phyloP scores from a whole-genome alignment of 768 basidiomycete species.

The Crucibulum laeve region DNA sequence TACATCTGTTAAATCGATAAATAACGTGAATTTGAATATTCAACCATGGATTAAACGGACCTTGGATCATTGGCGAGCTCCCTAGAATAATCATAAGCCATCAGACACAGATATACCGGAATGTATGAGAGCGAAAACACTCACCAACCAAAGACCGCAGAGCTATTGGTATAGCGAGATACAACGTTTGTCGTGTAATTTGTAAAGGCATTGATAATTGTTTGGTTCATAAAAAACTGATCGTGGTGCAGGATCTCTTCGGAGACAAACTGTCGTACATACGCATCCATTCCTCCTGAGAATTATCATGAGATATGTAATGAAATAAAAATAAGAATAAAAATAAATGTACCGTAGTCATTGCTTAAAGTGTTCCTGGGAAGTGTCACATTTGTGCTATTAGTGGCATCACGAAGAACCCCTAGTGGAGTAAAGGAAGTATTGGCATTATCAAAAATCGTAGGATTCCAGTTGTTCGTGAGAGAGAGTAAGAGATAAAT shows the following conservation, averaged over 20 bases:
- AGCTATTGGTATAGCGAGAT: slow-evolving; percentile 47
- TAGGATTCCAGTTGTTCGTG: slow-evolving; percentile 60
- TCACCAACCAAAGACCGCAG: slow-evolving; percentile 50
- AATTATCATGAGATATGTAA: background rate
- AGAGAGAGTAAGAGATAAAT: slow-evolving; percentile 51
- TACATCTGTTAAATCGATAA: slow-evolving; percentile 37
- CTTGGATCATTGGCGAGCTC: slow-evolving; percentile 67
- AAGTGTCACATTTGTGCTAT: slow-evolving; percentile 29
- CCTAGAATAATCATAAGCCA: slow-evolving; percentile 25
- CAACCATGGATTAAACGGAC: slow-evolving; percentile 19
- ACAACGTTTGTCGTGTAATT: slow-evolving; percentile 55
- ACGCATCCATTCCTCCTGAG: slow-evolving; percentile 63
- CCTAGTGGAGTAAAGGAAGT: slow-evolving; percentile 7
- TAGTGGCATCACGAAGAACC: slow-evolving; percentile 22
- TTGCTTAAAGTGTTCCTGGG: slow-evolving; percentile 57
- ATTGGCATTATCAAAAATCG: slow-evolving; percentile 22
- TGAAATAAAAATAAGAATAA: slow-evolving; percentile 4
- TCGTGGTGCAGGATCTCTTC: slow-evolving; percentile 41
- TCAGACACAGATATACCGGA: slow-evolving; percentile 1
- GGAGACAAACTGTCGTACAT: slow-evolving; percentile 50
- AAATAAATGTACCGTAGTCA: slow-evolving; percentile 45
- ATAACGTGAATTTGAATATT: background rate
- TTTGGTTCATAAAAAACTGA: slow-evolving; percentile 52
- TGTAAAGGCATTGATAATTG: slow-evolving; percentile 45
- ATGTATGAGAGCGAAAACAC: slow-evolving; percentile 7